These are phyloP conservation scores for Balamuthia mandrillaris DNA, from an alignment of 208 protist genomes.

Conservation along the genomic window DNA sequence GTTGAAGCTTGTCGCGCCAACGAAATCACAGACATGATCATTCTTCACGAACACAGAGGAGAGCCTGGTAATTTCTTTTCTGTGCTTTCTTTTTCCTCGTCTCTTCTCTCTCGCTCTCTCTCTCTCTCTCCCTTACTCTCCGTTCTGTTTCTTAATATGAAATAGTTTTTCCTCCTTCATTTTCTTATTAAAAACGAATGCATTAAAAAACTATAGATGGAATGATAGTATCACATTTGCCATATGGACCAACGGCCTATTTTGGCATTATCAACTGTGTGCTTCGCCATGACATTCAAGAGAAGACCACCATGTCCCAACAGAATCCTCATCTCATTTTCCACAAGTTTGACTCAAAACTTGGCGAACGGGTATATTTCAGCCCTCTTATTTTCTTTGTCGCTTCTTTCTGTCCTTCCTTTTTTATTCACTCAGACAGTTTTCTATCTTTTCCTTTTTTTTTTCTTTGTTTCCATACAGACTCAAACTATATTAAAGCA, in stretches of 20 bases:
- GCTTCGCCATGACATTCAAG: slow-evolving; percentile 91
- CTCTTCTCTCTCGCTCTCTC: neutral
- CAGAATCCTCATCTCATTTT: slow-evolving; percentile 97
- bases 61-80: slow-evolving; percentile 76
- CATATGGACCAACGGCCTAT: slow-evolving; percentile 97
- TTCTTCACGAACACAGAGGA: slow-evolving; percentile 97
- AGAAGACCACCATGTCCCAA: slow-evolving; percentile 81
- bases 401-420: slow-evolving; percentile 38
- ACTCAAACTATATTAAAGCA: slow-evolving; percentile 86
- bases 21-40: slow-evolving; percentile 94
- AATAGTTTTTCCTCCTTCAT: too few relatives aligned
- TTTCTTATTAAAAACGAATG: too few relatives aligned
- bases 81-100: neutral
- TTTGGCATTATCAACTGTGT: slow-evolving; percentile 95
- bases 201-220: slow-evolving; percentile 76
- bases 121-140: too few relatives aligned
- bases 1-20: slow-evolving; percentile 89
- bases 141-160: too few relatives aligned
- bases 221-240: slow-evolving; percentile 95
- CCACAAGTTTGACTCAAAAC: slow-evolving; percentile 92
- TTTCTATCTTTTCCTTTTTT: neutral
- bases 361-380: slow-evolving; percentile 93
- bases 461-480: neutral
- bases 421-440: neutral
- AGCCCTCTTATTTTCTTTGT: neutral